A percentile compares a stretch with the other conserved stretches of the same genome.
phyloP scores from a whole-genome alignment of 768 basidiomycete species.

The Scleroderma bovista region DNA sequence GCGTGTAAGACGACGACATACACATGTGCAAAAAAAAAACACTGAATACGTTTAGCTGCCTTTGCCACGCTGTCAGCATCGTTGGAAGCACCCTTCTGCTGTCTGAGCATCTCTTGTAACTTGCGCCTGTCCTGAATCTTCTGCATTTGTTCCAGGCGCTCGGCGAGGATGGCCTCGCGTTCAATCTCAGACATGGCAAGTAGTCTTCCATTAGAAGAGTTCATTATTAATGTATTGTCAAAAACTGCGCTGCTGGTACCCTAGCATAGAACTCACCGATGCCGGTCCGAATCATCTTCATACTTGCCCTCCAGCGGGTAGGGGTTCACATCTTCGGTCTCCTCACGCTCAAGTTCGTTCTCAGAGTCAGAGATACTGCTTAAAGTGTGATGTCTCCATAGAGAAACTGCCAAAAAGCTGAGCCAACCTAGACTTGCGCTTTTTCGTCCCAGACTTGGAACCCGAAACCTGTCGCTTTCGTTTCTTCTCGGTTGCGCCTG shows the following conservation, averaged over 20 bases:
- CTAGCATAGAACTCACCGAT: slow-evolving; percentile 52
- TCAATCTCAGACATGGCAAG: slow-evolving; percentile 80
- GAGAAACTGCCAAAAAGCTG: slow-evolving; percentile 5
- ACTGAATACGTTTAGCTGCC: slow-evolving; percentile 67
- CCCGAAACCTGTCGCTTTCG: slow-evolving; percentile 51
- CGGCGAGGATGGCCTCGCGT: slow-evolving; percentile 79
- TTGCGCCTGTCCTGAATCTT: slow-evolving; percentile 63
- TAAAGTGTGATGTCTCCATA: slow-evolving; percentile 2
- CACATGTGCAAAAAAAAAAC: not conserved
- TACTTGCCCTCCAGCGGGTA: slow-evolving; percentile 94
- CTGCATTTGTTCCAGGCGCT: slow-evolving; percentile 77
- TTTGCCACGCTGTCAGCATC: slow-evolving; percentile 59
- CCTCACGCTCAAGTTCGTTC: slow-evolving; percentile 58
- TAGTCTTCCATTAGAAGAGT: slow-evolving; percentile 44
- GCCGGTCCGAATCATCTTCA: slow-evolving; percentile 75
- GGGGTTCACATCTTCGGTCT: slow-evolving; percentile 54
- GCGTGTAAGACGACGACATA: slow-evolving; percentile 6
- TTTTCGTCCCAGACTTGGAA: slow-evolving; percentile 48
- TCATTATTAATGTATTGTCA: slow-evolving; percentile 16
- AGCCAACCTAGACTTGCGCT: slow-evolving; percentile 68
- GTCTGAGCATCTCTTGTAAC: slow-evolving; percentile 68
- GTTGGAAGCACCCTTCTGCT: slow-evolving; percentile 46
- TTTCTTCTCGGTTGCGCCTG: slow-evolving; percentile 63
- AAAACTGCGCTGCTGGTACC: slow-evolving; percentile 20
- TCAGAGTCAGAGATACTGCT: slow-evolving; percentile 43